Conservation (phyloP, 768 basidiomycete genomes). For the Kondoa subrosea region DNA sequence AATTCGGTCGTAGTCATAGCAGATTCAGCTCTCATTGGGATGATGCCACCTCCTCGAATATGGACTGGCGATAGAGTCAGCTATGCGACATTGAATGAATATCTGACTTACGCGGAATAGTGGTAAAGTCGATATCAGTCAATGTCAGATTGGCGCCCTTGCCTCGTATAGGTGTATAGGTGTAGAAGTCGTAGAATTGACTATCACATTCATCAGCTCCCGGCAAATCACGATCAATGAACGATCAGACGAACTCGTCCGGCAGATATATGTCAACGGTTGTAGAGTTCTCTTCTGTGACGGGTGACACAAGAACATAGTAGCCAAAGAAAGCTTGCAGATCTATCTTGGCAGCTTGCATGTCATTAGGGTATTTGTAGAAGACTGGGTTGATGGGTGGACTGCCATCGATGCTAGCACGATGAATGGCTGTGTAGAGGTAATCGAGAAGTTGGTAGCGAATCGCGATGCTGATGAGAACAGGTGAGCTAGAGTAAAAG, state of each 20-base stretch:
- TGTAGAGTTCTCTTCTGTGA: slow-evolving; percentile 7
- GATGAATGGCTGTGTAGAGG: slow-evolving; percentile 53
- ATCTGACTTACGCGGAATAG: no score
- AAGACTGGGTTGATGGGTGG: slow-evolving; percentile 50
- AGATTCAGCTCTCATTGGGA: slow-evolving; percentile 43
- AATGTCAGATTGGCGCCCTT: slow-evolving; percentile 36
- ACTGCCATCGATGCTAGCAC: slow-evolving; percentile 44
- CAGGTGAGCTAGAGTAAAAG: slow-evolving; percentile 34
- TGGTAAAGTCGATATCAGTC: slow-evolving; percentile 37
- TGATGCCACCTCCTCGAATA: slow-evolving; percentile 45
- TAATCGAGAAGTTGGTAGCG: slow-evolving; percentile 51
- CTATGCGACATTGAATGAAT: no score
- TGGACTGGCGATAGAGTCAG: no score
- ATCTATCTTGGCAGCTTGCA: slow-evolving; percentile 45
- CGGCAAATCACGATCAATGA: no score
- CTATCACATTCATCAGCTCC: no score
- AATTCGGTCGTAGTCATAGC: slow-evolving; percentile 49
- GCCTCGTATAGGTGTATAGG: slow-evolving; percentile 40
- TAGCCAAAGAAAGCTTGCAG: slow-evolving; percentile 54
- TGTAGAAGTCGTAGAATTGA: slow-evolving; percentile 49
- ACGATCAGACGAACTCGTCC: no score
- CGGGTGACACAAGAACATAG: slow-evolving; percentile 45
- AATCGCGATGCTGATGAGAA: slow-evolving; percentile 45
- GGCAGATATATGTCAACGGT: slow-evolving; percentile 45
- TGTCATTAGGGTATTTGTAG: slow-evolving; percentile 52